These are phyloP conservation scores for Eremothecium coryli DNA, from an alignment of 1,139 yeast genomes.

Conservation along the genomic window DNA sequence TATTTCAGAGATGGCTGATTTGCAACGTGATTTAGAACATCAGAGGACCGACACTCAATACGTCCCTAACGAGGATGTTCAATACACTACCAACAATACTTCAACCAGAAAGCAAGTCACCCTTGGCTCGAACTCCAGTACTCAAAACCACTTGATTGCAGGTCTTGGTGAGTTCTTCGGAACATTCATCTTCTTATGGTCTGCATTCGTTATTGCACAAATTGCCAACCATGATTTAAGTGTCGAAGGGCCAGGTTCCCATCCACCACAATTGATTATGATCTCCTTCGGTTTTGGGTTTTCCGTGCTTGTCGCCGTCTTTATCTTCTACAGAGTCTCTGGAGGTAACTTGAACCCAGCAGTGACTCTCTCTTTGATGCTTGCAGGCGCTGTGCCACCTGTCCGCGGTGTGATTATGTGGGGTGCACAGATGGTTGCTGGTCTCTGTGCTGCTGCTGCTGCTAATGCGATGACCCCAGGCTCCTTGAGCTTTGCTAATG, in stretches of 20 bases:
- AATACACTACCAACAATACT: background rate
- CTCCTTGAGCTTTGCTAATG: conserved; percentile 59
- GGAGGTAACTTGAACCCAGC: conserved; percentile 93
- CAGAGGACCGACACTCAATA: background rate
- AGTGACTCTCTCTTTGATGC: conserved; percentile 62
- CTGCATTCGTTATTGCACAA: conserved; percentile 77
- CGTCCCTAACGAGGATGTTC: background rate
- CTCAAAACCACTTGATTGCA: conserved; percentile 44
- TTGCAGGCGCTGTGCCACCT: conserved; percentile 68
- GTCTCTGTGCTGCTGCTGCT: conserved; percentile 91
- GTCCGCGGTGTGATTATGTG: conserved; percentile 59
- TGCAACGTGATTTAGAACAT: conserved; percentile 1
- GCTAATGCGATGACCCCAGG: conserved; percentile 87
- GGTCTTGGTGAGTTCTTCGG: conserved; percentile 69
- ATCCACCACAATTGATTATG: conserved; percentile 65
- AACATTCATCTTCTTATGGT: conserved; percentile 74
- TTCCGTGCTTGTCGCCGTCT: conserved; percentile 68
- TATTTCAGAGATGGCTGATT: no score
- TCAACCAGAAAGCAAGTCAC: background rate
- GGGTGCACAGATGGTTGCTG: conserved; percentile 66
- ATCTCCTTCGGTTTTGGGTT: conserved; percentile 84
- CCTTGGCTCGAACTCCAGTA: no score
- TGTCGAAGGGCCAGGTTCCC: conserved; percentile 40
- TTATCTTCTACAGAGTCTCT: conserved; percentile 67
- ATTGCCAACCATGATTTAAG: conserved; percentile 63